Conservation (phyloP, 345 rosid genomes). For the Adansonia digitata region DNA sequence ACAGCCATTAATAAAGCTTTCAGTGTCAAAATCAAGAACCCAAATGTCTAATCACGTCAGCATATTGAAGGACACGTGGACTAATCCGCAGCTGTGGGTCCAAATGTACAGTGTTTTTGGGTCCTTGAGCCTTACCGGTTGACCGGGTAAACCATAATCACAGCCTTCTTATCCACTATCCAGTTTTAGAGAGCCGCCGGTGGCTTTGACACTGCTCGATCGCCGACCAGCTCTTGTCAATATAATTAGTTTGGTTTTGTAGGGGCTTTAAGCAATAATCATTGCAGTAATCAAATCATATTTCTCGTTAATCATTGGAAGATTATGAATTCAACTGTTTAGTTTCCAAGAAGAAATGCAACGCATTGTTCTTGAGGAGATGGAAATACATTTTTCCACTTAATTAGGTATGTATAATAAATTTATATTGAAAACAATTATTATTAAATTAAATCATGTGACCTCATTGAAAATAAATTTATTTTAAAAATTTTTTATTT, state of each 20-base stretch:
- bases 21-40: constrained; percentile 22
- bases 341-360: too few species aligned
- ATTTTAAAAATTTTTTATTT: too few species aligned
- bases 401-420: too few species aligned
- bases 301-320: constrained; percentile 1
- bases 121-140: not conserved
- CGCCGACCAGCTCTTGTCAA: not conserved
- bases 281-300: not conserved
- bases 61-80: constrained; percentile 31
- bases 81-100: constrained; percentile 23
- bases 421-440: too few species aligned
- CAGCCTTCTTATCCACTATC: not conserved
- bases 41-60: constrained; percentile 12
- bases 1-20: not conserved
- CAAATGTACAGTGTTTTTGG: not conserved
- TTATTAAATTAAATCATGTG: too few species aligned
- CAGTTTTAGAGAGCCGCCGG: not conserved
- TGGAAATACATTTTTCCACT: too few species aligned
- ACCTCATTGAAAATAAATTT: too few species aligned
- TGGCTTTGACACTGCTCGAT: not conserved
- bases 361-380: too few species aligned
- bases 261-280: not conserved
- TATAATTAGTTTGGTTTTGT: too few species aligned
- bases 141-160: not conserved
- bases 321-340: too few species aligned